Evolutionary conservation across 768 basidiomycete species (phyloP), one percentile per base, ranked within the genome.

Genomic region (Lentinula raphanica): DNA sequence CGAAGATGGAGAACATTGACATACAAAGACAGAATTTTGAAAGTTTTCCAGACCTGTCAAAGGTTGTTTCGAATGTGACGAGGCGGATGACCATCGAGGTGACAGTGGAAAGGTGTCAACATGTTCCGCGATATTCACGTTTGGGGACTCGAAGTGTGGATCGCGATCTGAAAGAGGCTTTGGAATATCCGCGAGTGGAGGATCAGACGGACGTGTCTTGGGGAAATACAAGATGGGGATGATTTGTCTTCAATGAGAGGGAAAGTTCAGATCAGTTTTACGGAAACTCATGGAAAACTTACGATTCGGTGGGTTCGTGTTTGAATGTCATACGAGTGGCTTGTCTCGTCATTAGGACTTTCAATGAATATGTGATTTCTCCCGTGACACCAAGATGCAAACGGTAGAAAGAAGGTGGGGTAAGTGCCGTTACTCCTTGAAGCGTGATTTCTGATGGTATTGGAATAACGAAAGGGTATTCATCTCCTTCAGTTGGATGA

Each of bases 151-250:
- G 36, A 49, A 44, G 25, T 32, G 56, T 35, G 25, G n/a, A 32
- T 49, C 56, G 32, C 35, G 56, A 27, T 46, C 44, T 36, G 21
- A n/a, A 19, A 19, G n/a, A 3, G 56, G 56, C 25, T 45, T 46
- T 9, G 56, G 56, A 21, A 57, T 57, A 49, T 17, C 23, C 19
- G 35, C 29, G 17, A 57, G 44, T 23, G 56, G 56, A 23, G 56
- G 56, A 25, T 57, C 31, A 13, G n/a, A 25, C 23, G 56, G 56
- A 23, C 56, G 44, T 12, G 56, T 45, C 35, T 57, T 57, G 5
- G 56, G 56, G 9, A 57, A 49, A n/a, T 57, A 57, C 36, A 48
- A 29, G 7, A 57, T 48, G 5, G 56, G 39, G 31, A 57, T 57
- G 7, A 27, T 39, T 49, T 57, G 46, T 2, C 56, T 57, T 15